phyloP scores from a whole-genome alignment of 257 asterid species.

The Salvia miltiorrhiza region DNA sequence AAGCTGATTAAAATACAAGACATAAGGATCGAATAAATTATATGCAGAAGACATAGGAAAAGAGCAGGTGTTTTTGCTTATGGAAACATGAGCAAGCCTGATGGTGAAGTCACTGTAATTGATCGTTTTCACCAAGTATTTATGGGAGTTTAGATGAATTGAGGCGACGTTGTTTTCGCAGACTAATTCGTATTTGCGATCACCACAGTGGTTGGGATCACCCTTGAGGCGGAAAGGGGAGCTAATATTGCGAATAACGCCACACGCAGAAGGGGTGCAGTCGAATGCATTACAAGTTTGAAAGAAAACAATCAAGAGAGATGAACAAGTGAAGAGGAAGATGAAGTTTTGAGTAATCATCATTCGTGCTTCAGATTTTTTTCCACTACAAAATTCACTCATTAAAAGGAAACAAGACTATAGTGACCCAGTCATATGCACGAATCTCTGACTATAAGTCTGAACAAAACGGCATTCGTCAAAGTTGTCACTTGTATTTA shows the following conservation, averaged over 20 bases:
- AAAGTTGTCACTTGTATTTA: too few species aligned
- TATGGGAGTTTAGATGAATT: slow-evolving; percentile 2
- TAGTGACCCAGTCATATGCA: too few species aligned
- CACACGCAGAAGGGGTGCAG: neutral
- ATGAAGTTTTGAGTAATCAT: too few species aligned
- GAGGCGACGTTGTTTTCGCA: slow-evolving; percentile 31
- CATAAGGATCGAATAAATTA: too few species aligned
- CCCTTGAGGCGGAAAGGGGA: slow-evolving; percentile 30
- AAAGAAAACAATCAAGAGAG: neutral
- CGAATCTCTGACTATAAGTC: too few species aligned
- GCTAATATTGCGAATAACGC: neutral
- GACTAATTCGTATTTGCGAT: slow-evolving; percentile 26
- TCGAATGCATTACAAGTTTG: neutral
- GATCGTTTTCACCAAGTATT: slow-evolving; percentile 31
- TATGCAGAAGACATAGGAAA: neutral
- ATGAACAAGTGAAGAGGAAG: too few species aligned
- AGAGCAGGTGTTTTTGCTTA: slow-evolving; percentile 18
- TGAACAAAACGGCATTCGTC: too few species aligned
- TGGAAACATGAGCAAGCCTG: slow-evolving; percentile 26
- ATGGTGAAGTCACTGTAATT: slow-evolving; percentile 26
- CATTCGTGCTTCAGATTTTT: too few species aligned
- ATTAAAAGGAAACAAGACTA: too few species aligned
- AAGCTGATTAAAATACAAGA: too few species aligned
- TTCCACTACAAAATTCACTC: too few species aligned
- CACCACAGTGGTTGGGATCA: slow-evolving; percentile 20